These are phyloP conservation scores for Bremia lactucae DNA, from an alignment of 352 stramenopile species.

Conservation along the genomic window DNA sequence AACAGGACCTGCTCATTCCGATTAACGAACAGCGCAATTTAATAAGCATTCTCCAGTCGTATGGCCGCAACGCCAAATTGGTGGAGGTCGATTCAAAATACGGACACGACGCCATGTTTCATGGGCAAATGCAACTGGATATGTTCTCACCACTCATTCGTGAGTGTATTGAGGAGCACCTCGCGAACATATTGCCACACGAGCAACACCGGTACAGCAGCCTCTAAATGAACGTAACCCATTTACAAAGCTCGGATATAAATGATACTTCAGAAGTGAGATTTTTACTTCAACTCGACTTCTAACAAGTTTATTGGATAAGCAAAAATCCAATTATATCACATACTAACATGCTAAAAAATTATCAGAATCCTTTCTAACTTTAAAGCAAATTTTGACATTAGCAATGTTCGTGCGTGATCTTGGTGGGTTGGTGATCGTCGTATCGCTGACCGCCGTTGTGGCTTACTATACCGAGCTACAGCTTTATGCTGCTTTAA, in stretches of 20 bases:
- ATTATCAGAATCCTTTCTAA: too few relatives aligned
- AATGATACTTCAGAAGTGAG: too few relatives aligned
- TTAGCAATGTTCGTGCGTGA: slow-evolving; percentile 34
- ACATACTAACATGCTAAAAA: too few relatives aligned
- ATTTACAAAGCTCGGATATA: too few relatives aligned
- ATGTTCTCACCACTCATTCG: slow-evolving; percentile 61
- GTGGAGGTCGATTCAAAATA: slow-evolving; percentile 79
- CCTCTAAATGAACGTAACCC: slow-evolving; percentile 23
- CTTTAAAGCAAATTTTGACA: too few relatives aligned
- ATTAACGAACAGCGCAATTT: slow-evolving; percentile 74
- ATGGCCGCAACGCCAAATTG: slow-evolving; percentile 46
- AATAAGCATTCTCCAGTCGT: slow-evolving; percentile 74
- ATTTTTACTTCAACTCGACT: too few relatives aligned
- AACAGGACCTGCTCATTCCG: slow-evolving; percentile 80
- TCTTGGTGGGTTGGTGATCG: slow-evolving; percentile 26
- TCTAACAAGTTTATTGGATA: too few relatives aligned
- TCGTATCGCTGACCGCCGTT: slow-evolving; percentile 22
- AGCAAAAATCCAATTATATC: too few relatives aligned
- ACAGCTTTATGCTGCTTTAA: slow-evolving; percentile 36
- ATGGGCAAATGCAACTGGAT: slow-evolving; percentile 67
- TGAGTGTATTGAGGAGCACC: slow-evolving; percentile 58
- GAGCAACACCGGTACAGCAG: slow-evolving; percentile 78
- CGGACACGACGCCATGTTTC: slow-evolving; percentile 84
- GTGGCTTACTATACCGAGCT: slow-evolving; percentile 29
- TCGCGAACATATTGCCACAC: slow-evolving; percentile 36